phyloP scores from a whole-genome alignment of 2,329 filamentous ascomycete genomes.

The Beauveria asiatica region DNA sequence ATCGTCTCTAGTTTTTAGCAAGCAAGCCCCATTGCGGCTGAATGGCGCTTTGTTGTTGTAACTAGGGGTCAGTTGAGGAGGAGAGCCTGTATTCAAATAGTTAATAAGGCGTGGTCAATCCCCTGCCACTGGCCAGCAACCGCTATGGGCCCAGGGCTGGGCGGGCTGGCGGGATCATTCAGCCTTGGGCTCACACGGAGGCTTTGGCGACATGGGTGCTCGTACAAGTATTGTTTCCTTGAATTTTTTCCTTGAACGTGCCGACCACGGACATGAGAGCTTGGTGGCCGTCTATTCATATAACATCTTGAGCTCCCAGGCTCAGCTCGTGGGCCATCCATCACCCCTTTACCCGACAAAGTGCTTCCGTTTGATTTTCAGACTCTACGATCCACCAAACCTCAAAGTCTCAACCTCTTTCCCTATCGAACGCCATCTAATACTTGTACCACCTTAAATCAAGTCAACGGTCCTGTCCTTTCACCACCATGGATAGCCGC shows the following conservation, averaged over 20 bases:
- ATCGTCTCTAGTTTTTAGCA: too few species aligned
- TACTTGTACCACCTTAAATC: not conserved
- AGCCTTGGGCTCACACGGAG: conserved; percentile 8
- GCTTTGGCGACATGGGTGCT: not conserved
- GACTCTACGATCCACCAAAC: not conserved
- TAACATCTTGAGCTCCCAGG: conserved; percentile 1
- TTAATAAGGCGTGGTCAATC: not conserved
- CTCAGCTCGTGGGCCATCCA: not conserved
- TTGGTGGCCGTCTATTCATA: not conserved
- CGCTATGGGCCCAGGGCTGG: not conserved
- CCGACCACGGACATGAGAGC: not conserved
- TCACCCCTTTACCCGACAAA: not conserved
- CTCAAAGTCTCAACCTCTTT: not conserved
- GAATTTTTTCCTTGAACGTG: not conserved
- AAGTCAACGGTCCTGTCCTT: too few species aligned
- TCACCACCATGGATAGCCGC: conserved; percentile 16
- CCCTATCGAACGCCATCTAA: not conserved
- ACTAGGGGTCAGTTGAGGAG: not conserved
- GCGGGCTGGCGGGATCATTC: not conserved
- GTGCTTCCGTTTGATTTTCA: not conserved
- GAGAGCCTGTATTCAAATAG: too few species aligned
- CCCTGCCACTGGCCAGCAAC: conserved; percentile 5
- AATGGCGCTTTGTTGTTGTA: not conserved
- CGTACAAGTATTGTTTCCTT: not conserved
- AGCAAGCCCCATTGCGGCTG: conserved; percentile 7